Percentiles rank a stretch among this genome's conserved stretches.
phyloP scores from a whole-genome alignment of 2,329 filamentous ascomycete species.

The Fusarium pseudonygamai region DNA sequence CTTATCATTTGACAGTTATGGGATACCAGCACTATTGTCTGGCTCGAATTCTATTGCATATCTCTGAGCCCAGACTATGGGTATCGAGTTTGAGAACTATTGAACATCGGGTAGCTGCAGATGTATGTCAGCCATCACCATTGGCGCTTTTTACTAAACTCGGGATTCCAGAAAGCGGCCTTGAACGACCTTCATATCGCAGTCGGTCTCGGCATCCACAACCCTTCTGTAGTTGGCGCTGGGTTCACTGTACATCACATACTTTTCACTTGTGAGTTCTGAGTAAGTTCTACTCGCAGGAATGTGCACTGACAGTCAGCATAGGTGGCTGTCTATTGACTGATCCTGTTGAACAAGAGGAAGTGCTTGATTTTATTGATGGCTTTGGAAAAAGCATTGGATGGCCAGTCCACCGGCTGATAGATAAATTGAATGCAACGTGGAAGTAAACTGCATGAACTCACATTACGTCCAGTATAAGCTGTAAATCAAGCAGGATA shows the following conservation, averaged over 20 bases:
- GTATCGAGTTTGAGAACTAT: not conserved
- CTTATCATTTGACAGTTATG: not conserved
- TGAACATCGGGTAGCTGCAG: not conserved
- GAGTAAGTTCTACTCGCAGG: fast-evolving
- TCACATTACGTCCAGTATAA: too few relatives aligned
- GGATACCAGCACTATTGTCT: not conserved
- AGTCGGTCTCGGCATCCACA: not conserved
- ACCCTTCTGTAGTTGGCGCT: not conserved
- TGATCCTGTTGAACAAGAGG: not conserved
- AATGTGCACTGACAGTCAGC: fast-evolving
- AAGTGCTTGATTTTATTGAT: not conserved
- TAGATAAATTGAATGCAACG: fast-evolving
- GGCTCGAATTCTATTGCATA: not conserved
- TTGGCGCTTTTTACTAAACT: not conserved
- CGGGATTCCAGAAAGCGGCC: not conserved
- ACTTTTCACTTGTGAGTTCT: not conserved
- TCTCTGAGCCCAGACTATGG: not conserved
- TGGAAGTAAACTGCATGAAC: not conserved
- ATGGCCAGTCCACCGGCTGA: not conserved
- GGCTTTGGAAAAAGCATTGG: not conserved
- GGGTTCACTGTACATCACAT: not conserved
- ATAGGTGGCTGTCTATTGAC: not conserved
- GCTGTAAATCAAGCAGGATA: fast-evolving
- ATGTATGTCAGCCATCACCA: not conserved
- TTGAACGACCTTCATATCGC: not conserved